Percentiles rank a stretch among this genome's conserved stretches.
Conservation (phyloP, 176 grass and related monocot genomes). For the Cocos nucifera region DNA sequence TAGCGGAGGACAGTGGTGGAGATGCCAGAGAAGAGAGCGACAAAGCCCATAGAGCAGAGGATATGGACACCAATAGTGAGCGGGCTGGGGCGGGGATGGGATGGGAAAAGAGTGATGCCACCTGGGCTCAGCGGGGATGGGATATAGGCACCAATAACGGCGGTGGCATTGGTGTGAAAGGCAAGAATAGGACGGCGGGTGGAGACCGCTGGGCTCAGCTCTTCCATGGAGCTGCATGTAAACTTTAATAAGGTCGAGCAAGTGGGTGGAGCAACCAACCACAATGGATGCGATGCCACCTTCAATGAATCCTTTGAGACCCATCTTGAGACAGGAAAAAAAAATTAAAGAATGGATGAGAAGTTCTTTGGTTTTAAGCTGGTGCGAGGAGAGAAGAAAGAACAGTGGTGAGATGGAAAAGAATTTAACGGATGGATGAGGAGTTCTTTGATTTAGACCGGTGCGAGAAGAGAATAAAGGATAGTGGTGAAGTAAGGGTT, state of each 20-base stretch:
- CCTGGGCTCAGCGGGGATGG: no score
- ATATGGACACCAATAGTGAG: conserved; percentile 3
- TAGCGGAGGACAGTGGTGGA: no score
- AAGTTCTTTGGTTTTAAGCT: no score
- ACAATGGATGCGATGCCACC: conserved; percentile 14
- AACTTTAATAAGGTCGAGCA: conserved; percentile 11
- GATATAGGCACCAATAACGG: no score
- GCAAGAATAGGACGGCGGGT: conserved; percentile 2
- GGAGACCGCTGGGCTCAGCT: neutral
- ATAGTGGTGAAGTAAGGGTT: no score
- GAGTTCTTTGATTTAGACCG: no score
- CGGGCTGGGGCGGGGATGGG: neutral
- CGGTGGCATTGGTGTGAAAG: neutral
- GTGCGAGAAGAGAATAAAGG: no score
- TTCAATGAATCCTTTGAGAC: conserved; percentile 8
- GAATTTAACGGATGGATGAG: no score
- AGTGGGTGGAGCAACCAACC: conserved; percentile 7
- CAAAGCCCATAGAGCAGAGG: neutral
- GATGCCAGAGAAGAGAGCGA: neutral
- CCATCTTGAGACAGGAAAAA: neutral
- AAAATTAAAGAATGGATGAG: no score
- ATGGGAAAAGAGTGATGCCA: no score
- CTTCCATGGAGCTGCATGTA: conserved; percentile 17
- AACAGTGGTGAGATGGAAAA: no score
- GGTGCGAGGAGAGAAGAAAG: no score